A percentile compares a stretch with the other conserved stretches of the same genome.
Evolutionary conservation across 1,284 basidiomycete genomes (phyloP).

Genomic region (Puccinia hordei): DNA sequence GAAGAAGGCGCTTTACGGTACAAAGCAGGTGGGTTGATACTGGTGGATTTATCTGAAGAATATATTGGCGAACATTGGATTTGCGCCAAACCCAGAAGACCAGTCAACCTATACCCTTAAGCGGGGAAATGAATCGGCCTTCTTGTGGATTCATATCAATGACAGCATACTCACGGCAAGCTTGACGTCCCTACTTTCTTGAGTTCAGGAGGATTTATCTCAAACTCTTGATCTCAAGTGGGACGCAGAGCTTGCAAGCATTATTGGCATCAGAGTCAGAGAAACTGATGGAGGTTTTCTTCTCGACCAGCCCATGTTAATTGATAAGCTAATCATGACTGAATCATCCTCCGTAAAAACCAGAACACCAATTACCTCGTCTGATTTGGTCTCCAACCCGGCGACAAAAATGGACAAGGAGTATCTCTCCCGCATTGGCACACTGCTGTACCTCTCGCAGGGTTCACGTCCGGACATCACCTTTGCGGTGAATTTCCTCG

Average conservation of each 20-base stretch:
- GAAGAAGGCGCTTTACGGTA: background rate
- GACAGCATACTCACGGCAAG: constrained; percentile 1
- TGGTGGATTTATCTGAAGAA: constrained; percentile 7
- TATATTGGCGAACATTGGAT: background rate
- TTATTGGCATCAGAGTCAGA: no score
- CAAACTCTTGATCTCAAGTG: background rate
- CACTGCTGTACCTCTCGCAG: no score
- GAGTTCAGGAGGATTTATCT: background rate
- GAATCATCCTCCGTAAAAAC: background rate
- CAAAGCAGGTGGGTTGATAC: background rate
- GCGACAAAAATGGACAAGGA: no score
- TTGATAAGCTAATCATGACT: background rate
- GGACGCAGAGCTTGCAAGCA: no score
- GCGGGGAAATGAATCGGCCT: background rate
- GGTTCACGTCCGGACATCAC: no score
- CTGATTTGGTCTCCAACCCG: no score
- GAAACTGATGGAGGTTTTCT: background rate
- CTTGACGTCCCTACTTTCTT: background rate
- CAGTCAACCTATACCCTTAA: background rate
- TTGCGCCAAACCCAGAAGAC: background rate
- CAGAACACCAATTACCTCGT: background rate
- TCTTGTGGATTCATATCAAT: constrained; percentile 20
- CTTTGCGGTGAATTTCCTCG: no score
- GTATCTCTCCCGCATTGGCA: no score
- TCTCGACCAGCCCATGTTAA: background rate